Conservation (phyloP, 306 rosid species). For the Oxytropis ochrocephala region DNA sequence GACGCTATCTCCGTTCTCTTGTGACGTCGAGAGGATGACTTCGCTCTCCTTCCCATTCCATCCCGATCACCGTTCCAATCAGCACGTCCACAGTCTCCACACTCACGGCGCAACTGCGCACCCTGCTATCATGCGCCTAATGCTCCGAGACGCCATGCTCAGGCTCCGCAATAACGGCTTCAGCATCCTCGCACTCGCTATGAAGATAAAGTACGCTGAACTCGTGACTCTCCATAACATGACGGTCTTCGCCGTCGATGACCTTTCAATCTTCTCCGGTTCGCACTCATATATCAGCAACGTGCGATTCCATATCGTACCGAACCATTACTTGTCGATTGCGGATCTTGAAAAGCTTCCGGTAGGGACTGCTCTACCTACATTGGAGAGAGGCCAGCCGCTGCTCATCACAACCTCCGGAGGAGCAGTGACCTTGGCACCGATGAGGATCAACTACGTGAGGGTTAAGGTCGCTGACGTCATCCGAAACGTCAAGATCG, state of each 20-base stretch:
- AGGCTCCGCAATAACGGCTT: constrained; percentile 65
- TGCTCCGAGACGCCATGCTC: constrained; percentile 64
- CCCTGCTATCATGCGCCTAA: constrained; percentile 51
- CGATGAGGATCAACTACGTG: constrained; percentile 63
- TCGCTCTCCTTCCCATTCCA: constrained; percentile 52
- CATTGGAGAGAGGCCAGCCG: constrained; percentile 43
- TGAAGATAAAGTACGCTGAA: constrained; percentile 56
- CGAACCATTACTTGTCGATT: constrained; percentile 42
- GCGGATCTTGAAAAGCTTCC: constrained; percentile 62
- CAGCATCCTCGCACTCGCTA: constrained; percentile 53
- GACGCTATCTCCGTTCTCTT: constrained; percentile 56
- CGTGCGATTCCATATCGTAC: constrained; percentile 59
- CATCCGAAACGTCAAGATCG: constrained; percentile 51
- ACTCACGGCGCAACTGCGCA: constrained; percentile 10
- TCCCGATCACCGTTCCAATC: constrained; percentile 33
- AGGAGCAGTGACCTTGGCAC: constrained; percentile 30
- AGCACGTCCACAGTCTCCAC: constrained; percentile 21
- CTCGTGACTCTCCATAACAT: constrained; percentile 51
- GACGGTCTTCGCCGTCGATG: constrained; percentile 62
- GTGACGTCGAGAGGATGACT: constrained; percentile 54
- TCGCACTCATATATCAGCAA: constrained; percentile 54
- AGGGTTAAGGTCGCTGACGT: constrained; percentile 51
- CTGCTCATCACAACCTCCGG: constrained; percentile 51
- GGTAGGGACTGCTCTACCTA: constrained; percentile 49
- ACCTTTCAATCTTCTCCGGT: constrained; percentile 63